These are phyloP conservation scores for Cystobasidium ongulense DNA, from an alignment of 768 basidiomycete species.

Conservation along the genomic window DNA sequence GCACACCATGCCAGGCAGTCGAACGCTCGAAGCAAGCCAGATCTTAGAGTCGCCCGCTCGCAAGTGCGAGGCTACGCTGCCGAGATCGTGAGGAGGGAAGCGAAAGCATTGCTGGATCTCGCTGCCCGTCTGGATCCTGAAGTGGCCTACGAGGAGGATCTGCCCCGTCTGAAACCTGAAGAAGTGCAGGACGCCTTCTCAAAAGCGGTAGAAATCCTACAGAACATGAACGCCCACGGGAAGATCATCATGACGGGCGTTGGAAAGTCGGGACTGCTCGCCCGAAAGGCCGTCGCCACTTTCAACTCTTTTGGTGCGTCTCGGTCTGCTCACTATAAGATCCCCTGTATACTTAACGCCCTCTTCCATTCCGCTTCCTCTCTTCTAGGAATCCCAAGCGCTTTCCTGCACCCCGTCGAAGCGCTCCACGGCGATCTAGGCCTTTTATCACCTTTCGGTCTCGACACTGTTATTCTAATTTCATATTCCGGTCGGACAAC, in stretches of 20 bases:
- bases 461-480: constrained; percentile 40
- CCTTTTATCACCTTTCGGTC: constrained; percentile 33
- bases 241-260: constrained; percentile 40
- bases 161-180: not conserved
- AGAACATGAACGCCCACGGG: constrained; percentile 34
- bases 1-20: not conserved
- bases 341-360: not conserved
- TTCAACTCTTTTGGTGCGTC: constrained; percentile 40
- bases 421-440: constrained; percentile 43
- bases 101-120: constrained; percentile 41
- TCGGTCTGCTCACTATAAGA: not conserved
- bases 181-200: constrained; percentile 21
- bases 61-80: constrained; percentile 34
- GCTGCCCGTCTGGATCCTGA: constrained; percentile 35
- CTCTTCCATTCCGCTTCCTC: not conserved
- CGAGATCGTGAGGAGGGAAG: constrained; percentile 38
- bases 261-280: constrained; percentile 41
- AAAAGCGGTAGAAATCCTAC: constrained; percentile 31
- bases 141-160: constrained; percentile 16
- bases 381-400: constrained; percentile 37
- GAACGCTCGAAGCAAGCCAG: not conserved
- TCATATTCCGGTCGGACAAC: constrained; percentile 41
- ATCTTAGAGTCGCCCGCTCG: not conserved
- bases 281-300: constrained; percentile 41
- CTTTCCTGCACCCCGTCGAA: constrained; percentile 41